Conservation (phyloP, 495 filamentous ascomycete species). For the Trichoderma asperelloides region DNA sequence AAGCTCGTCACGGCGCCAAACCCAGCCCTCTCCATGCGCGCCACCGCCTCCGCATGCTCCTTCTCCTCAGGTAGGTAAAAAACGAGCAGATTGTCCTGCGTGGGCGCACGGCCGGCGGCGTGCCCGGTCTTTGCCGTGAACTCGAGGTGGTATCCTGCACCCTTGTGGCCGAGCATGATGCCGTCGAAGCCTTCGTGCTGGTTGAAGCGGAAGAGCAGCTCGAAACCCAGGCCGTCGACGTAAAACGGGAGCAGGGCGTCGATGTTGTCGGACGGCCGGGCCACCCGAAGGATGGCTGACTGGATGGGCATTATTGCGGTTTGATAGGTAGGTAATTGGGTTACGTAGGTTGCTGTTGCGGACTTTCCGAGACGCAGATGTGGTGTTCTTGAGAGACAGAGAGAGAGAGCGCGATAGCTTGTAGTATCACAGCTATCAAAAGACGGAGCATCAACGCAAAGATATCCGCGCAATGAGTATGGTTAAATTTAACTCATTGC, state of each 20-base stretch:
- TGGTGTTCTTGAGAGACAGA: background rate
- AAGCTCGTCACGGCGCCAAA: slow-evolving; percentile 20
- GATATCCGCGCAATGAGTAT: too few species aligned
- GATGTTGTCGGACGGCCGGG: slow-evolving; percentile 25
- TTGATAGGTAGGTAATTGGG: background rate
- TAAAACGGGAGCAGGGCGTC: slow-evolving; percentile 25
- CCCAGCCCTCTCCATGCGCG: slow-evolving; percentile 18
- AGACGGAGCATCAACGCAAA: too few species aligned
- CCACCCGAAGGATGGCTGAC: slow-evolving; percentile 19
- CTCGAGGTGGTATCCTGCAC: slow-evolving; percentile 23
- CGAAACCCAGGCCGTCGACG: slow-evolving; percentile 24
- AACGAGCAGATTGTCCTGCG: slow-evolving; percentile 26
- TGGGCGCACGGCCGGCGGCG: slow-evolving; percentile 22
- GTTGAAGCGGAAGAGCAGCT: slow-evolving; percentile 17
- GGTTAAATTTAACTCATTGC: background rate
- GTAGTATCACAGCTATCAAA: background rate
- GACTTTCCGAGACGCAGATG: background rate
- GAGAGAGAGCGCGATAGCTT: background rate
- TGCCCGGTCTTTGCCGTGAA: slow-evolving; percentile 21
- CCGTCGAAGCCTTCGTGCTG: slow-evolving; percentile 26
- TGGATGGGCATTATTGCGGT: background rate
- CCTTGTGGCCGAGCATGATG: slow-evolving; percentile 21
- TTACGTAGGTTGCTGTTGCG: background rate
- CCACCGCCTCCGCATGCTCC: slow-evolving; percentile 16
- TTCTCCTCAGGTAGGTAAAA: slow-evolving; percentile 23